These are phyloP conservation scores for Picea abies DNA, from an alignment of 83 land plant species.

Conservation along the genomic window DNA sequence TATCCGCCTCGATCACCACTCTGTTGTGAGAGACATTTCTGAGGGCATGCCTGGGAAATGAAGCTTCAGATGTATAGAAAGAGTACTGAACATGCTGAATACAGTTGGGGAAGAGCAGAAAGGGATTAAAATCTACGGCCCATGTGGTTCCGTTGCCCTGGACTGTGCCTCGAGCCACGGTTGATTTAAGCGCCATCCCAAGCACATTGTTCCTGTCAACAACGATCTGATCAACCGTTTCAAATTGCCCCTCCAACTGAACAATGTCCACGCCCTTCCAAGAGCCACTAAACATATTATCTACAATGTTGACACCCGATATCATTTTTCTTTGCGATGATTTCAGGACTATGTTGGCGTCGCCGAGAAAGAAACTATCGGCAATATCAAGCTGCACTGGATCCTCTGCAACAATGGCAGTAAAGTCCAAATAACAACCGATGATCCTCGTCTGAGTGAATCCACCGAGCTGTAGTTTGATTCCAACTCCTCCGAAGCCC, in stretches of 20 bases:
- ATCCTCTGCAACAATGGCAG: conserved; percentile 5
- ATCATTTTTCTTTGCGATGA: too few species aligned
- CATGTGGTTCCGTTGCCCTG: conserved; percentile 30
- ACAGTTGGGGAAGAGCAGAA: too few species aligned
- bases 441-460: conserved; percentile 46
- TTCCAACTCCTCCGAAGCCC: too few species aligned
- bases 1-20: too few species aligned
- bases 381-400: conserved; percentile 52
- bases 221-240: conserved; percentile 40
- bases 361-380: conserved; percentile 41
- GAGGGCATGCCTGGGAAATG: too few species aligned
- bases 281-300: not conserved
- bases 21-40: too few species aligned
- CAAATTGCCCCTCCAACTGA: conserved; percentile 41
- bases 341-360: too few species aligned
- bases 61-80: too few species aligned
- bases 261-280: not conserved
- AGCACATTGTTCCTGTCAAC: conserved; percentile 27
- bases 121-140: conserved; percentile 17
- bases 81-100: too few species aligned
- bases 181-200: conserved; percentile 33
- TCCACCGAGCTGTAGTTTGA: conserved; percentile 30
- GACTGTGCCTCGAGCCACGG: conserved; percentile 35
- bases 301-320: too few species aligned
- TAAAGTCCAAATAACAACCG: conserved; percentile 63